A percentile compares a stretch with the other conserved stretches of the same genome.
These are phyloP conservation scores for Ormosia emarginata DNA, from an alignment of 306 rosid species.

Conservation along the genomic window DNA sequence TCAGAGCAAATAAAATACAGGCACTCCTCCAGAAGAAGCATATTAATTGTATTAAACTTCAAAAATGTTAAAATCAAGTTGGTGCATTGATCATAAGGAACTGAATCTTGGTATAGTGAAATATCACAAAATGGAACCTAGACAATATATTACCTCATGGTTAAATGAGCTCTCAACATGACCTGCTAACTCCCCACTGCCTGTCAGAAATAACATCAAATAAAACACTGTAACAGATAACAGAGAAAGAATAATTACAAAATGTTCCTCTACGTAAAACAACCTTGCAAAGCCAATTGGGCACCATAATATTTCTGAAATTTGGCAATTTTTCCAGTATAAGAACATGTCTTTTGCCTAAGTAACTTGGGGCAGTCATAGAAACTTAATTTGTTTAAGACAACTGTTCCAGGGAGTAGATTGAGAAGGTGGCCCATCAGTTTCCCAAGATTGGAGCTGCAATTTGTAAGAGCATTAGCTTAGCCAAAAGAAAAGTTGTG, in stretches of 20 bases:
- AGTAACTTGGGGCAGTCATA: constrained; percentile 33
- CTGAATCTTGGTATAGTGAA: neutral
- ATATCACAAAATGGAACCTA: neutral
- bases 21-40: neutral
- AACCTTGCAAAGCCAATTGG: constrained; percentile 43
- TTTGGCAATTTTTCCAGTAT: constrained; percentile 17
- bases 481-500: neutral
- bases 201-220: constrained; percentile 42
- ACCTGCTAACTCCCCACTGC: constrained; percentile 27
- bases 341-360: constrained; percentile 15
- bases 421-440: constrained; percentile 50
- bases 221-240: neutral
- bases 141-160: constrained; percentile 26
- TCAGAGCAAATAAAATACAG: neutral
- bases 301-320: constrained; percentile 27
- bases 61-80: neutral
- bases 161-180: constrained; percentile 30
- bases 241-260: neutral
- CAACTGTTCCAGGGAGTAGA: constrained; percentile 35
- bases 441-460: constrained; percentile 5
- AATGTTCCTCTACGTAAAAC: neutral
- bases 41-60: neutral
- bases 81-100: neutral
- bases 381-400: constrained; percentile 26
- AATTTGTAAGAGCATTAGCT: neutral